Percentiles rank a stretch among this genome's conserved stretches.
These are phyloP conservation scores for Crithidia fasciculata DNA, from an alignment of 208 protist genomes.

Conservation along the genomic window DNA sequence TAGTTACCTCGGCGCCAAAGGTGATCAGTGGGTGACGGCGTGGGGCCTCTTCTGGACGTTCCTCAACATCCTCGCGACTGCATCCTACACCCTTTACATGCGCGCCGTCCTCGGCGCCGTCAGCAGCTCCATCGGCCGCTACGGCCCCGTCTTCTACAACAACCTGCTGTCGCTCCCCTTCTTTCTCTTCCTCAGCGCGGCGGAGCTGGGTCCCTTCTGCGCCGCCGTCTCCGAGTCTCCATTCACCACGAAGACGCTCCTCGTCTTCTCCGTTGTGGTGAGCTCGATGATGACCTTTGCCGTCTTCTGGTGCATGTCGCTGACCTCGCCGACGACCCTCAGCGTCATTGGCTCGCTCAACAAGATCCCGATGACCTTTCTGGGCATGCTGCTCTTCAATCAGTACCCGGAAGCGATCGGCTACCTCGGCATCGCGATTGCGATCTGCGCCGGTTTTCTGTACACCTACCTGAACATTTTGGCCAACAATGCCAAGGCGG, in stretches of 20 bases:
- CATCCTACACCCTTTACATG: conserved; percentile 89
- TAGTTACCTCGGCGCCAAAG: conserved; percentile 59
- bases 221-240: conserved; percentile 16
- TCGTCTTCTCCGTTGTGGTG: conserved; percentile 58
- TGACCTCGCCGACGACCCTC: conserved; percentile 91
- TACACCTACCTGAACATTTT: conserved; percentile 74
- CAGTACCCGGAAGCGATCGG: conserved; percentile 77
- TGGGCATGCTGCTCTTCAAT: conserved; percentile 85
- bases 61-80: conserved; percentile 74
- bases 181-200: conserved; percentile 40
- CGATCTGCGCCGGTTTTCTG: conserved; percentile 69
- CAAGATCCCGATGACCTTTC: conserved; percentile 82
- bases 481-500: conserved; percentile 34
- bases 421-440: conserved; percentile 75
- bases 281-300: conserved; percentile 84
- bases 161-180: conserved; percentile 87
- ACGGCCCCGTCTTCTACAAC: conserved; percentile 90
- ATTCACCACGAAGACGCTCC: conserved; percentile 25
- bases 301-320: conserved; percentile 90
- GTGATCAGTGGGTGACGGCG: conserved; percentile 81
- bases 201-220: conserved; percentile 23
- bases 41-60: conserved; percentile 84
- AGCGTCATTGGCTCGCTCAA: conserved; percentile 87
- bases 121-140: conserved; percentile 65
- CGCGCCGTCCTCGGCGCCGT: conserved; percentile 63